phyloP scores from a whole-genome alignment of 2,329 filamentous ascomycete species.

The Alternaria novae-zelandiae region DNA sequence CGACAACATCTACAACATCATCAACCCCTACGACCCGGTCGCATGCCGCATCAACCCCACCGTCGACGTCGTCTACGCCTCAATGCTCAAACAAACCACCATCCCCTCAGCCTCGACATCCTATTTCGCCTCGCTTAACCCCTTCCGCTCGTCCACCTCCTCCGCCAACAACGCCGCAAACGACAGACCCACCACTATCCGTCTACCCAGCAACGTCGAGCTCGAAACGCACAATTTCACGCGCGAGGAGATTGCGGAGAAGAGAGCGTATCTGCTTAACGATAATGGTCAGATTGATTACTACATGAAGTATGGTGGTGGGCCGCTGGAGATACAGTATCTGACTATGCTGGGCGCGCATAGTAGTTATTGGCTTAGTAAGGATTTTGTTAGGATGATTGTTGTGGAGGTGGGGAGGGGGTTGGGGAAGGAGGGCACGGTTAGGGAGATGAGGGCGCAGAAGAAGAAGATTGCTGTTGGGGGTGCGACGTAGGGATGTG shows the following conservation, averaged over 20 bases:
- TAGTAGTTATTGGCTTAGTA: conserved; percentile 88
- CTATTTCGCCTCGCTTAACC: conserved; percentile 51
- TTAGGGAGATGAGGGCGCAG: conserved; percentile 61
- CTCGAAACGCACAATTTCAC: conserved; percentile 95
- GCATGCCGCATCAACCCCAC: conserved; percentile 92
- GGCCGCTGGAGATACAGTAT: conserved; percentile 92
- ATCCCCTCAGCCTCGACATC: conserved; percentile 73
- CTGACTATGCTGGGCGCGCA: conserved; percentile 96
- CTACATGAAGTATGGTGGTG: conserved; percentile 81
- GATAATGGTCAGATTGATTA: conserved; percentile 97
- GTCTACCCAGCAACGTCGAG: conserved; percentile 69
- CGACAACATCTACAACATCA: conserved; percentile 95
- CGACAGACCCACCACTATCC: conserved; percentile 38
- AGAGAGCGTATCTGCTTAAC: conserved; percentile 84
- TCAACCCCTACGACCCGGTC: conserved; percentile 79
- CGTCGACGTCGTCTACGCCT: conserved; percentile 80
- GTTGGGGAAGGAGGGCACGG: conserved; percentile 67
- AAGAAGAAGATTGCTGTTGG: conserved; percentile 52
- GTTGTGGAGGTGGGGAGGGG: conserved; percentile 84
- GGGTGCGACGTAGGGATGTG: neutral
- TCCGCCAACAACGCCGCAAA: conserved; percentile 23
- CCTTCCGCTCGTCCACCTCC: conserved; percentile 46
- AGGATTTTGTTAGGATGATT: conserved; percentile 87
- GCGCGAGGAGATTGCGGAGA: conserved; percentile 89
- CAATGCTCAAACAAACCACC: conserved; percentile 75